phyloP scores from a whole-genome alignment of 441 rosid species.

The Viola pubescens region DNA sequence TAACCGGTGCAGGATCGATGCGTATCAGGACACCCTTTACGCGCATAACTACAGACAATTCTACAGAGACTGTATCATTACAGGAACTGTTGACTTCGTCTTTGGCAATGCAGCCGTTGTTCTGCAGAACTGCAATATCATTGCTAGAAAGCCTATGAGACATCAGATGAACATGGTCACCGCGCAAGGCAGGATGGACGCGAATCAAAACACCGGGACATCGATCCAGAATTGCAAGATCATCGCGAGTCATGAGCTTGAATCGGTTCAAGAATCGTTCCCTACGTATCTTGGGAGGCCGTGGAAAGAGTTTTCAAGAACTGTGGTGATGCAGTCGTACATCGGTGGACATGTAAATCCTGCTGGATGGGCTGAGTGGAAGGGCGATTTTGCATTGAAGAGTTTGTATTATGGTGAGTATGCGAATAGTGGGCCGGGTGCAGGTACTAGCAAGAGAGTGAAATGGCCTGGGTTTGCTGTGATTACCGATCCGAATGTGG shows the following conservation, averaged over 20 bases:
- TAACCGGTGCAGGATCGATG: conserved; percentile 17
- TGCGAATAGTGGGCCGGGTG: conserved; percentile 38
- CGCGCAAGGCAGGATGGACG: conserved; percentile 55
- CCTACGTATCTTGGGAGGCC: conserved; percentile 49
- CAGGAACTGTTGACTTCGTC: conserved; percentile 17
- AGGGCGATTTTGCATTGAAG: conserved; percentile 28
- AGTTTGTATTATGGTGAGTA: conserved; percentile 47
- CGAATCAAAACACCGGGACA: conserved; percentile 52
- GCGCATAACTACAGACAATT: conserved; percentile 15
- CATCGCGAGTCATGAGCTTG: conserved; percentile 31
- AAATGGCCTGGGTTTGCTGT: conserved; percentile 39
- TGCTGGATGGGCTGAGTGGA: conserved; percentile 39
- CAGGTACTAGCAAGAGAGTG: conserved; percentile 32
- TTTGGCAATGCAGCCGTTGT: conserved; percentile 20
- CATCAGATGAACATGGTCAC: conserved; percentile 45
- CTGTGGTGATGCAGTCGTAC: conserved; percentile 35
- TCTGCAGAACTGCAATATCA: conserved; percentile 8
- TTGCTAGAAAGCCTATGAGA: conserved; percentile 23
- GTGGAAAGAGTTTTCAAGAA: conserved; percentile 48
- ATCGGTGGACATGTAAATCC: conserved; percentile 31
- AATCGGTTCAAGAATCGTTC: conserved; percentile 18
- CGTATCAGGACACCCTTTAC: conserved; percentile 17
- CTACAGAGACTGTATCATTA: conserved; percentile 17
- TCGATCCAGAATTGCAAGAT: conserved; percentile 41
- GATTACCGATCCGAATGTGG: conserved; percentile 32